Evolutionary conservation across 371 early-diverging fungal genomes (phyloP), one percentile per base, ranked within the genome.

Genomic region (Phascolomyces articulosus): DNA sequence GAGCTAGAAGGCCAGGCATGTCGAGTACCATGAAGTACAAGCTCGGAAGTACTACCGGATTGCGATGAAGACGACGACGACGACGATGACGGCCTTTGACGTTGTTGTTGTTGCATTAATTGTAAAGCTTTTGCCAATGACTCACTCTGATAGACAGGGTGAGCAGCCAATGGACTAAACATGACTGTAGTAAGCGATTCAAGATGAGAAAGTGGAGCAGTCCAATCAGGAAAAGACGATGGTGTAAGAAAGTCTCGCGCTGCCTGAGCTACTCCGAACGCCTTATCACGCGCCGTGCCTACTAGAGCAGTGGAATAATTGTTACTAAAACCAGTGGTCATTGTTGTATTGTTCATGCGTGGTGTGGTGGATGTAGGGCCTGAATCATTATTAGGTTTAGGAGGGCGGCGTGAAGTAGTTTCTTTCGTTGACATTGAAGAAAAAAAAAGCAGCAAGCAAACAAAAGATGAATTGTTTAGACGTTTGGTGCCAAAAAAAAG

Each of bases 131-230:
- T 80, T 3, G 73, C 75, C 69, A 83, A 72, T 6, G 77, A 70
- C 58, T 83, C 83, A 15, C 77, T 75, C 16, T 69, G 74, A 60
- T 83, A 83, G 7, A 80, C 75, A 13, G 77, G 77, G 66, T 83
- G 80, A 0, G 79, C 75, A 18, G 77, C 77, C 20, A 83, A 44
- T 2, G 83, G 83, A 61, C 76, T 80, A 54, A 83, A 80, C 75
- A 83, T 76, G 23, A 83, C 80, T 0, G 78, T 78, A 0, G 78
- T 73, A 1, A 83, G 63, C 2, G 83, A 80, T 34, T 83, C 83
- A 4, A 83, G 55, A 21, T 80, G 80, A 15, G 75, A 59, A 0
- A 78, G 53, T 8, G 79, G 74, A 0, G 71, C 64, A 6, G 59
- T 40, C 77, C 77, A 79, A 24, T 74, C 70, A 15, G 71, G 64